Conservation (phyloP, 805 yeast genomes). For the Scheffersomyces amazonensis region DNA sequence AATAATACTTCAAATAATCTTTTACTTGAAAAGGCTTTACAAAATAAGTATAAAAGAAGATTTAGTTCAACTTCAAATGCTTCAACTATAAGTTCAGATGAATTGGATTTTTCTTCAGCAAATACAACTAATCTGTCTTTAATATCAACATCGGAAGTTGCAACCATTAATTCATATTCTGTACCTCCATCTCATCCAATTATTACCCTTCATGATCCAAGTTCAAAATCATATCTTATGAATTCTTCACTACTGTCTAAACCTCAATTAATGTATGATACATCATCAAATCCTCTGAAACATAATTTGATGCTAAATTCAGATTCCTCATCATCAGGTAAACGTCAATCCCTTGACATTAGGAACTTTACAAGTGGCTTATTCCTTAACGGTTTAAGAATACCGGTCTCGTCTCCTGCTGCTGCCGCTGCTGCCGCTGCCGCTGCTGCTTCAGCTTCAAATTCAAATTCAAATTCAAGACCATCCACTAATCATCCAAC, state of each 20-base stretch:
- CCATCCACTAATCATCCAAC: too few species aligned
- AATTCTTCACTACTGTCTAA: background rate
- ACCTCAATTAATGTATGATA: background rate
- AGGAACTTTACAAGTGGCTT: constrained; percentile 7
- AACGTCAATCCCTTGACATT: constrained; percentile 5
- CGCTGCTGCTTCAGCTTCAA: background rate
- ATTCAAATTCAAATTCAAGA: background rate
- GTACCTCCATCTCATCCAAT: background rate
- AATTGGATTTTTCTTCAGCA: constrained; percentile 5
- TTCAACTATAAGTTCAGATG: constrained; percentile 2
- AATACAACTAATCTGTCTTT: background rate
- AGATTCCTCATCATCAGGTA: background rate
- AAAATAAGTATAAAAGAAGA: constrained; percentile 13
- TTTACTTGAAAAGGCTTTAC: constrained; percentile 26
- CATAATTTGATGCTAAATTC: background rate
- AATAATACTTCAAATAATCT: constrained; percentile 32
- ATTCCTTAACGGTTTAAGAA: constrained; percentile 13
- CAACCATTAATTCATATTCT: background rate
- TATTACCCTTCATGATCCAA: background rate
- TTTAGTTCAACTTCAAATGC: constrained; percentile 13
- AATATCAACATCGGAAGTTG: too few species aligned
- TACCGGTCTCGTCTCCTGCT: constrained; percentile 2
- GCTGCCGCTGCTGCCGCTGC: background rate
- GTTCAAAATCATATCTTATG: background rate
- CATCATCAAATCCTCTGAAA: background rate